Evolutionary conservation across 2,329 filamentous ascomycete species (phyloP), one percentile per base, ranked within the genome.

Genomic region (Epicoccum sorghinum): DNA sequence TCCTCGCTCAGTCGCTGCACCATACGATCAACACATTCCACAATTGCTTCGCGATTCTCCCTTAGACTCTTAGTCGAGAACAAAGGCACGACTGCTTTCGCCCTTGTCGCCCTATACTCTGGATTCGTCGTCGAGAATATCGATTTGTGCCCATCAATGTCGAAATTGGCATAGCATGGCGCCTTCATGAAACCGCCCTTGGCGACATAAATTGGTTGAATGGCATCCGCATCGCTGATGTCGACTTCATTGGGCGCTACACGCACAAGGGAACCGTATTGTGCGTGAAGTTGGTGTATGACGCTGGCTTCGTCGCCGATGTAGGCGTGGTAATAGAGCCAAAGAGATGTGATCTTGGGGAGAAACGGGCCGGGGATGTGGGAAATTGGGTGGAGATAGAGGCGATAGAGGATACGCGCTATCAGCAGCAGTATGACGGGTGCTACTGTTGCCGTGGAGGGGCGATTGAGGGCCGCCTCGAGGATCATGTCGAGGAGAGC

Each of bases 171-270:
- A 63, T 86, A 86, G 52, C 75, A 79, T 0, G 66, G 60, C 1
- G 80, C 75, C 63, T 86, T 86, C 0, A 70, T 66, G 47, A 86
- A 85, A 1, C 83, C 83, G 3, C 83, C 82, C 33, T 73, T 78
- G 3, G 75, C 70, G 10, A 79, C 65, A 64, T 86, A 86, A 29
- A 86, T 82, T 1, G 79, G 70, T 0, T 75, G 69, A 23, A 83
- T 62, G 0, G 79, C 81, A 42, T 66, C 64, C 1, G 65, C 62
- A 46, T 72, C 69, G 30, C 59, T 65, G 8, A 71, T 64, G 25
- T 68, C 65, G 18, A 70, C 52, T 29, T 71, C 67, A 25, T 65
- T 61, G 3, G 67, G 68, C 10, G 67, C 56, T 7, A 71, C 62
- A 13, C 68, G 64, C 24, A 71, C 59, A n/a, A 59, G 47, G 1